Base-by-base conservation (phyloP, 495 filamentous ascomycete species). In the Trichoderma virens region DNA sequence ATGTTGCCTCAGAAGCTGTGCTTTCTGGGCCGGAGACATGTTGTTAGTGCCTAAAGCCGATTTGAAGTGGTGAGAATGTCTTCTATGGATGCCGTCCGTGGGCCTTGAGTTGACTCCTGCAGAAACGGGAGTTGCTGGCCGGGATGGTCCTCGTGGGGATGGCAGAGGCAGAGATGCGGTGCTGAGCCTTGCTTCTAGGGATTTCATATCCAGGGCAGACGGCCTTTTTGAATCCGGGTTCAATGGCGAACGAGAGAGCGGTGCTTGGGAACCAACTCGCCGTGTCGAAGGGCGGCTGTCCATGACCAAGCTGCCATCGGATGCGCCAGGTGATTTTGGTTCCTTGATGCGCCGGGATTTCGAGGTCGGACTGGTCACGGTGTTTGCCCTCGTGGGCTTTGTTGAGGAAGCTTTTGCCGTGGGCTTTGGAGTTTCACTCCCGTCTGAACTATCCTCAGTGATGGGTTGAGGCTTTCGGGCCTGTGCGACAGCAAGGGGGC, bases 401-500 rank as follows among this genome's bases (percentile, higher is more conserved):
- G 76, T 74, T 54, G 71, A 64, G 59, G 45, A 64, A 41, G 67
- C 25, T 27, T 9, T 72, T 47, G 63, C 65, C 67, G 71, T 74
- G 71, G 69, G 70, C 73, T 72, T 70, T 66, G 69, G 73, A 73
- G 78, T 65, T 74, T 75, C 64, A 79, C 38, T 38, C 39, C 62
- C 31, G 13, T 31, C 54, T 60, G 51, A 56, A 38, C 16, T 28
- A 11, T 56, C 72, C 59, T 89, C 83, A 34, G 81, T 77, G 63
- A 87, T 82, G 23, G 83, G 80, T 64, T 85, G 80, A 27, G 87
- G 86, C 70, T 86, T 88, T 43, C 88, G 78, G 25, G 88, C 87
- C 71, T 91, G 88, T 14, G 88, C 87, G 67, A 91, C 80, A 41
- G 89, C 88, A 27, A 91, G 77, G 0, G 88, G 89, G 2, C 88